Evolutionary conservation across 306 rosid species (phyloP).

Genomic region (Fragaria iinumae): DNA sequence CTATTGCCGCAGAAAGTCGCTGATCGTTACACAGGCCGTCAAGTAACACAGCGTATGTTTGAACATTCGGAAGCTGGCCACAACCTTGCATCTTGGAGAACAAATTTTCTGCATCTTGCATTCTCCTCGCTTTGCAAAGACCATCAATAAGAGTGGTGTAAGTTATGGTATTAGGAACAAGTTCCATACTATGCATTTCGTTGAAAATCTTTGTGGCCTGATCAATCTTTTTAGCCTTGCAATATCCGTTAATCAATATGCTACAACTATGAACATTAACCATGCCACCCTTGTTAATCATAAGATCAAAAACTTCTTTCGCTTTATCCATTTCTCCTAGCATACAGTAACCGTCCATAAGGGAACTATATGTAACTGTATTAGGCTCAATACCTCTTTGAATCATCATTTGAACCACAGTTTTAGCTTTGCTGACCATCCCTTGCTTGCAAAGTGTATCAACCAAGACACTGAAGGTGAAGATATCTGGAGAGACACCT

Average conservation of each 20-base stretch:
- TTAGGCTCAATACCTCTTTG: background rate
- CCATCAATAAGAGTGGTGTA: background rate
- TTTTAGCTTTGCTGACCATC: background rate
- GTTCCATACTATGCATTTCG: background rate
- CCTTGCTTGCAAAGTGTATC: background rate
- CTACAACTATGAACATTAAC: background rate
- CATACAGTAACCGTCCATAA: conserved; percentile 9
- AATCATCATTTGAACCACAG: background rate
- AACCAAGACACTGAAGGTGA: background rate
- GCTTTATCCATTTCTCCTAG: background rate
- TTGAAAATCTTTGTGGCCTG: background rate
- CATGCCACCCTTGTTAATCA: background rate
- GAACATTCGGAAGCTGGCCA: conserved; percentile 6
- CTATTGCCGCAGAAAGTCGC: background rate
- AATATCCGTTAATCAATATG: background rate
- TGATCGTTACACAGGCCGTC: background rate
- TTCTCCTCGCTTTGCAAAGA: background rate
- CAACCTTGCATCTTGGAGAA: background rate
- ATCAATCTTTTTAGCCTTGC: background rate
- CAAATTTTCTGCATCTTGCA: background rate
- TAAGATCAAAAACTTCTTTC: background rate
- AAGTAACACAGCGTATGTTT: background rate
- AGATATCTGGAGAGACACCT: background rate
- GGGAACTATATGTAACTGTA: background rate
- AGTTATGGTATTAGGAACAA: conserved; percentile 7